Conservation (phyloP, 352 stramenopile genomes). For the Phytophthora ramorum region DNA sequence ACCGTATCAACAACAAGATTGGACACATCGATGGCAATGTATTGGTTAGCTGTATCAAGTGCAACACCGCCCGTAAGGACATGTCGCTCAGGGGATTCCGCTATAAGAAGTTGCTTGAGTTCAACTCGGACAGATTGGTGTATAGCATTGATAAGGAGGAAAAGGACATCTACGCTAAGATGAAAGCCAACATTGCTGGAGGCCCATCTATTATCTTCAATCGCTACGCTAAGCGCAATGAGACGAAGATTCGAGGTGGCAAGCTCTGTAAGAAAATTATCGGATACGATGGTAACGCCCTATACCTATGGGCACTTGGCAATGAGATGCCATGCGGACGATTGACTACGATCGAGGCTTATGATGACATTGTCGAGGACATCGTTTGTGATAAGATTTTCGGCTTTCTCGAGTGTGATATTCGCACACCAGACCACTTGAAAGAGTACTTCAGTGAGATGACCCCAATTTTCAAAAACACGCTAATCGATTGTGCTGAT, state of each 20-base stretch:
- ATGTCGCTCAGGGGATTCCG: slow-evolving; percentile 22
- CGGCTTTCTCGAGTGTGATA: slow-evolving; percentile 3
- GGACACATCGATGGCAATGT: slow-evolving; percentile 10
- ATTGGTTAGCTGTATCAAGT: slow-evolving; percentile 26
- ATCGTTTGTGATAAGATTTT: slow-evolving; percentile 6
- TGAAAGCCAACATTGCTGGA: slow-evolving; percentile 8
- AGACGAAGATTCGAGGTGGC: slow-evolving; percentile 12
- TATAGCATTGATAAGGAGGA: slow-evolving; percentile 3
- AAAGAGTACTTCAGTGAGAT: slow-evolving; percentile 31
- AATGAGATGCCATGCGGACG: slow-evolving; percentile 44
- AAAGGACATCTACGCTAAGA: slow-evolving; percentile 18
- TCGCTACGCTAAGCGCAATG: slow-evolving; percentile 1
- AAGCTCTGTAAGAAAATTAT: slow-evolving; percentile 20
- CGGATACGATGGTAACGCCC: slow-evolving; percentile 22
- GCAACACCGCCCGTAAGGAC: neutral
- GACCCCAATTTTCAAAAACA: slow-evolving; percentile 36
- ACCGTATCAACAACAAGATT: slow-evolving; percentile 17
- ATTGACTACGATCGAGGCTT: slow-evolving; percentile 5
- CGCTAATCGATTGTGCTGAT: slow-evolving; percentile 3
- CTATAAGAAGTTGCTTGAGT: slow-evolving; percentile 23
- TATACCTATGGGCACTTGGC: slow-evolving; percentile 11
- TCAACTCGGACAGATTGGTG: slow-evolving; percentile 9
- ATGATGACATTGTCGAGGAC: slow-evolving; percentile 12
- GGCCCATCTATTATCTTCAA: slow-evolving; percentile 7
- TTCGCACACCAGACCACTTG: neutral